Base-by-base conservation (phyloP, 2,329 filamentous ascomycete genomes). In the Raffaelea ambrosiae region DNA sequence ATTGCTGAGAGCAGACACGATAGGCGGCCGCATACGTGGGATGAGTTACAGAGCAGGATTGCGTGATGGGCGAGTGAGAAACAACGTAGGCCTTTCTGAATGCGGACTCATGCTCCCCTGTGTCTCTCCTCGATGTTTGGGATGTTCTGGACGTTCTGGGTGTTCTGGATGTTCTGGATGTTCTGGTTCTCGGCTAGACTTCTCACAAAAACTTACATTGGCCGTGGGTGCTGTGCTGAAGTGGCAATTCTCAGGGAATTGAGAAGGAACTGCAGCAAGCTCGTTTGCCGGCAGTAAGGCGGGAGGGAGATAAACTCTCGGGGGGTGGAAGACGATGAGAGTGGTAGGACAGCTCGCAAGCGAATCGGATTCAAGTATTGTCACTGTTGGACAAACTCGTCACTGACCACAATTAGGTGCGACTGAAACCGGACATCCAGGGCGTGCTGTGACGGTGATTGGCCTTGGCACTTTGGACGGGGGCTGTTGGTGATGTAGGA, bases 171-270 rank as follows among this genome's bases (percentile, higher is more conserved):
- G 26, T 29, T 29, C 26, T 29, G 7, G 26, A 7, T 29, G 26
- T 29, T 29, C 26, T 29, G 26, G 7, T 29, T 29, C 26, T 29
- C n/a, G n/a, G n/a, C n/a, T n/a, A n/a, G n/a, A n/a, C n/a, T 29
- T 29, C 26, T 13, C 26, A 29, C 13, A 29, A 29, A 13, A 7
- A 29, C 26, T 29, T 29, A 29, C 26, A 29, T 29, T 29, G 7
- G 26, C 26, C 26, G 26, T 29, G 13, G 26, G 13, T 29, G 7
- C 26, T 29, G 7, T 29, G 18, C 43, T 21, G 61, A 62, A 56
- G 56, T 53, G 50, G 58, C 36, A 36, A 44, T 23, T 3, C 18
- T 29, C 26, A 13, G 21, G 16, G 19, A 21, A 23, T 40, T 33
- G 41, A 18, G 29, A 16, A 39, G 11, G 11, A 20, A 19, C 9